Percentiles rank a stretch among this genome's conserved stretches.
Evolutionary conservation across 768 basidiomycete genomes (phyloP).

Genomic region (Mrakia gelida): DNA sequence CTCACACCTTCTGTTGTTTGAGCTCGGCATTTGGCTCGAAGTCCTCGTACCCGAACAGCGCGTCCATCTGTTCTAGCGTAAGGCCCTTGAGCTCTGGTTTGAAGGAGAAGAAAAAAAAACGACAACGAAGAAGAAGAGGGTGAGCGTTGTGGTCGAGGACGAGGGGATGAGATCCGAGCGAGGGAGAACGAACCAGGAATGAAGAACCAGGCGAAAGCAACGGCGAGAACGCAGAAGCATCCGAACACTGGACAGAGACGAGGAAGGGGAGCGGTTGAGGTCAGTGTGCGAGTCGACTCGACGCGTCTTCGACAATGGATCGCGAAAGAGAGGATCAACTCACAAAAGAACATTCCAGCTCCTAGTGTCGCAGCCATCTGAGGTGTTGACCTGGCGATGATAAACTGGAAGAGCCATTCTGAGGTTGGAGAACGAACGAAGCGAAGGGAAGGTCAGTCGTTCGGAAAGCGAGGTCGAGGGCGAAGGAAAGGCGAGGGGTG

Average conservation of each 20-base stretch:
- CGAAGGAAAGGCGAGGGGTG: no score
- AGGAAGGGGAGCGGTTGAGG: not conserved
- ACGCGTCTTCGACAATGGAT: not conserved
- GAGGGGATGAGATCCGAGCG: not conserved
- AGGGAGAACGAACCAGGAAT: not conserved
- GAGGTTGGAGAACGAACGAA: not conserved
- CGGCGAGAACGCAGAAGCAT: not conserved
- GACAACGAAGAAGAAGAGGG: not conserved
- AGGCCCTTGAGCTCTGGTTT: not conserved
- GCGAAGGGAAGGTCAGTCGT: not conserved
- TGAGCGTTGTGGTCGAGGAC: not conserved
- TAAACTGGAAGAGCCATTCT: constrained; percentile 37
- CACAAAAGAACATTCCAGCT: constrained; percentile 20
- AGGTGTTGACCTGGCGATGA: constrained; percentile 35
- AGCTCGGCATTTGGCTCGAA: not conserved
- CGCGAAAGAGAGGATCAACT: not conserved
- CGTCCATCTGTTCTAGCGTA: not conserved
- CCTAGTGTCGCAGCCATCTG: constrained; percentile 32
- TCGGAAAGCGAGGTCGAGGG: no score
- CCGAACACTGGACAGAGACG: not conserved
- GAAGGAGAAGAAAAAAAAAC: no score
- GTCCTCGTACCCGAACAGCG: not conserved
- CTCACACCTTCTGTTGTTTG: not conserved
- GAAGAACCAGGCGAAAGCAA: not conserved
- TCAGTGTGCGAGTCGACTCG: not conserved